These are phyloP conservation scores for Ganoderma sinense DNA, from an alignment of 1,284 basidiomycete genomes.

Conservation along the genomic window DNA sequence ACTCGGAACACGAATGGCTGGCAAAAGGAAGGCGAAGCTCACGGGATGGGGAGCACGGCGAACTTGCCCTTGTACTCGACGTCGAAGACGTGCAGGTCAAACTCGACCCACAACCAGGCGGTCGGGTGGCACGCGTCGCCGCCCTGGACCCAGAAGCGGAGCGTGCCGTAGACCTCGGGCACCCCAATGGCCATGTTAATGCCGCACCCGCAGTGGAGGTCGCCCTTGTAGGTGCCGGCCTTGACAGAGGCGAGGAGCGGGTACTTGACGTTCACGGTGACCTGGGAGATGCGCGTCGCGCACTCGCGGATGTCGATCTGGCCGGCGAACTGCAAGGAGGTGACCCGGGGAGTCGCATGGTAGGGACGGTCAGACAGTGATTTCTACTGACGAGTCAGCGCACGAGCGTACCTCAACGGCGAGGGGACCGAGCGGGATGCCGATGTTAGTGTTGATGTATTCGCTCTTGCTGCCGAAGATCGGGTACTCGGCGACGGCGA, in stretches of 20 bases:
- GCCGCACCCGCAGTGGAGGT: neutral
- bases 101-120: neutral
- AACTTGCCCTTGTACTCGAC: no score
- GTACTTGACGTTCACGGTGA: neutral
- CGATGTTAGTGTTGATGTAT: neutral
- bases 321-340: neutral
- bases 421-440: conserved; percentile 1
- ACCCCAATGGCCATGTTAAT: conserved; percentile 1
- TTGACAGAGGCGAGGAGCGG: conserved; percentile 3
- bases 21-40: no score
- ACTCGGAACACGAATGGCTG: no score
- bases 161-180: neutral
- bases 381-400: no score
- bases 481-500: neutral
- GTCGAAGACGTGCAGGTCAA: no score
- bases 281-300: neutral
- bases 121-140: neutral
- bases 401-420: neutral
- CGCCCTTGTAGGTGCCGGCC: neutral
- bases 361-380: no score
- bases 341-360: no score
- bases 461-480: neutral
- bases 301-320: conserved; percentile 2
- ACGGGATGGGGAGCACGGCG: neutral
- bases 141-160: neutral